These are phyloP conservation scores for Scytalidium lignicola DNA, from an alignment of 2,329 filamentous ascomycete species.

Conservation along the genomic window DNA sequence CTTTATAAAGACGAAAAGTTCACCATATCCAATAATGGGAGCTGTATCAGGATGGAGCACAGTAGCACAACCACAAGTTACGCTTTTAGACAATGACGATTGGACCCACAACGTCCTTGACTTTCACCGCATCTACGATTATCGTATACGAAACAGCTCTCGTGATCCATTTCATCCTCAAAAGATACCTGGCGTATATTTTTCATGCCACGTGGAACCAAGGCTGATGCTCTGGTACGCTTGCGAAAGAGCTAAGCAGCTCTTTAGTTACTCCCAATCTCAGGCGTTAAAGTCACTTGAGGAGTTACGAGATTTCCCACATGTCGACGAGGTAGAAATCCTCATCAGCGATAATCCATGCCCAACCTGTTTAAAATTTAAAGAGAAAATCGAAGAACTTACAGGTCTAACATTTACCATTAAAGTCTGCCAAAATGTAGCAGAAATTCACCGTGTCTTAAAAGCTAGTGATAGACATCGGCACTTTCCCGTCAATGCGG, in stretches of 20 bases:
- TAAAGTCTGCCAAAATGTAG: slow-evolving; percentile 1
- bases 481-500: background rate
- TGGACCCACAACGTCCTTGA: background rate
- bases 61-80: background rate
- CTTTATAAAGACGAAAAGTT: background rate
- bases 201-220: slow-evolving; percentile 5
- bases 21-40: background rate
- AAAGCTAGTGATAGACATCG: background rate
- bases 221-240: slow-evolving; percentile 6
- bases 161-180: slow-evolving; percentile 1
- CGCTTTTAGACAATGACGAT: background rate
- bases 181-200: background rate
- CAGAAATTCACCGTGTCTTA: background rate
- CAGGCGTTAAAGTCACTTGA: background rate
- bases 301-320: background rate
- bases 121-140: background rate
- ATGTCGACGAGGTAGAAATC: slow-evolving; percentile 5
- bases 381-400: slow-evolving; percentile 4
- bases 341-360: slow-evolving; percentile 4
- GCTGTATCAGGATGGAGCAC: background rate
- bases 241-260: background rate
- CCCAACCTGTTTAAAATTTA: slow-evolving; percentile 1
- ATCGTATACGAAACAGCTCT: background rate
- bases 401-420: slow-evolving; percentile 5
- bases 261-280: slow-evolving; percentile 1